A percentile compares a stretch with the other conserved stretches of the same genome.
These are phyloP conservation scores for Geotrichum ghanense DNA, from an alignment of 805 yeast species.

Conservation along the genomic window DNA sequence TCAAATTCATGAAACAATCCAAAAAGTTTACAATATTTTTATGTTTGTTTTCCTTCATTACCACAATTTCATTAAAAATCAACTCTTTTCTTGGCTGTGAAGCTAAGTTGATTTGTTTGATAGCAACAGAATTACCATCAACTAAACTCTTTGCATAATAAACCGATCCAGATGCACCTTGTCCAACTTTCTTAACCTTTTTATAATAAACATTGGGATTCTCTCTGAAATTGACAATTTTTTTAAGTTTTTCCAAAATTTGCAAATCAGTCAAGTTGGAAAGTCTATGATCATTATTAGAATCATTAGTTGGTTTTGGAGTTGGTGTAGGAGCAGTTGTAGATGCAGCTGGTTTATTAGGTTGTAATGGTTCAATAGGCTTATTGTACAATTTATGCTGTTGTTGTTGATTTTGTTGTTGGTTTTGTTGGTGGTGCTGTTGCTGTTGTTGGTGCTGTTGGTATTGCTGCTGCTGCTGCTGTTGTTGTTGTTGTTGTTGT, in stretches of 20 bases:
- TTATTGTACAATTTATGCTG: background rate
- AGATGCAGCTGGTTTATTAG: background rate
- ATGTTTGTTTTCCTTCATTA: constrained; percentile 88
- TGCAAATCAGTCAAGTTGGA: constrained; percentile 75
- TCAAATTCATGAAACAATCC: constrained; percentile 66
- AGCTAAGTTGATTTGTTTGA: constrained; percentile 91
- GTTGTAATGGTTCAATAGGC: constrained; percentile 1
- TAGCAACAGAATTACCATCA: constrained; percentile 51
- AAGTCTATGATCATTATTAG: constrained; percentile 35
- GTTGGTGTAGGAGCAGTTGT: constrained; percentile 13
- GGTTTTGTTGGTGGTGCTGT: too few relatives aligned
- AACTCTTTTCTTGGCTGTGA: constrained; percentile 93
- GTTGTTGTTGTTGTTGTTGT: constrained; percentile 6
- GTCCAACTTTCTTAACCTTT: constrained; percentile 73
- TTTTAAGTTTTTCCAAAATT: constrained; percentile 64
- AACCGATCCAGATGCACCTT: constrained; percentile 97
- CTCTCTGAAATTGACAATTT: constrained; percentile 59
- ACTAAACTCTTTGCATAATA: constrained; percentile 66
- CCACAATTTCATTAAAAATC: constrained; percentile 88
- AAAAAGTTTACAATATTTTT: constrained; percentile 89
- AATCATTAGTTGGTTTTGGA: constrained; percentile 1
- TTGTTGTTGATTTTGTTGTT: constrained; percentile 2
- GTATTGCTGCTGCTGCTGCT: constrained; percentile 2
- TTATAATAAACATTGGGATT: constrained; percentile 67
- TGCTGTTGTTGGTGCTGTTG: constrained; percentile 3